Evolutionary conservation across 2,329 filamentous ascomycete species (phyloP).

Genomic region (Aureobasidium vineae): DNA sequence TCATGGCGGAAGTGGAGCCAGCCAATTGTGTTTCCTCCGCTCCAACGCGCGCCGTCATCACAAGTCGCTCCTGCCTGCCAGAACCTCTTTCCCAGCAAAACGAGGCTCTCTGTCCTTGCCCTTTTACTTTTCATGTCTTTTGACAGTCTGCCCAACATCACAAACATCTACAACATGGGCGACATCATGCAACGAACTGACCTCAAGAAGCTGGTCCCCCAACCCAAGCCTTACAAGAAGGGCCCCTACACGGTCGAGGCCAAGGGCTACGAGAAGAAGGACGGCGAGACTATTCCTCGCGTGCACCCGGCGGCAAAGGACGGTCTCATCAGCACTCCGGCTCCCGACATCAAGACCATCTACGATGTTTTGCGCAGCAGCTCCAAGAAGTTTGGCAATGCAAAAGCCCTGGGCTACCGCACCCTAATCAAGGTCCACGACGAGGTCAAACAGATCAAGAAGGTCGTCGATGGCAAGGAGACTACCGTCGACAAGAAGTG

Average conservation of each 20-base stretch:
- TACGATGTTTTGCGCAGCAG: slow-evolving; percentile 74
- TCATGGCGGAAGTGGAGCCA: slow-evolving; percentile 12
- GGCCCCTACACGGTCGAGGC: slow-evolving; percentile 74
- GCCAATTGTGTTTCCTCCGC: not conserved
- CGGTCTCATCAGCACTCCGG: slow-evolving; percentile 63
- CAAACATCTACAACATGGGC: slow-evolving; percentile 32
- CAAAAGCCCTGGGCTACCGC: slow-evolving; percentile 61
- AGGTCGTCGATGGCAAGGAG: slow-evolving; percentile 77
- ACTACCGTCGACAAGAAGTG: slow-evolving; percentile 84
- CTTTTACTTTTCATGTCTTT: slow-evolving; percentile 25
- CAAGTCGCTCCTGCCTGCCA: slow-evolving; percentile 18
- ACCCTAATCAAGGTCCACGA: slow-evolving; percentile 73
- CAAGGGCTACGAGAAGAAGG: slow-evolving; percentile 63
- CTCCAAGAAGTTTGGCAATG: slow-evolving; percentile 56
- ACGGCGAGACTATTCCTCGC: slow-evolving; percentile 82
- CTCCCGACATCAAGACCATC: slow-evolving; percentile 69
- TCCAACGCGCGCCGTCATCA: slow-evolving; percentile 17
- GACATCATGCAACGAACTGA: slow-evolving; percentile 42
- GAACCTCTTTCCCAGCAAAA: slow-evolving; percentile 1
- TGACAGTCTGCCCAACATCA: slow-evolving; percentile 25
- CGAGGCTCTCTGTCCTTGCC: not conserved
- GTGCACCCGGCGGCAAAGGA: slow-evolving; percentile 70
- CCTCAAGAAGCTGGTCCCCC: slow-evolving; percentile 50
- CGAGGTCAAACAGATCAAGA: slow-evolving; percentile 87
- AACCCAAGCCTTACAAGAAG: slow-evolving; percentile 56